phyloP scores from a whole-genome alignment of 306 rosid species.

The Vigna nakashimae region DNA sequence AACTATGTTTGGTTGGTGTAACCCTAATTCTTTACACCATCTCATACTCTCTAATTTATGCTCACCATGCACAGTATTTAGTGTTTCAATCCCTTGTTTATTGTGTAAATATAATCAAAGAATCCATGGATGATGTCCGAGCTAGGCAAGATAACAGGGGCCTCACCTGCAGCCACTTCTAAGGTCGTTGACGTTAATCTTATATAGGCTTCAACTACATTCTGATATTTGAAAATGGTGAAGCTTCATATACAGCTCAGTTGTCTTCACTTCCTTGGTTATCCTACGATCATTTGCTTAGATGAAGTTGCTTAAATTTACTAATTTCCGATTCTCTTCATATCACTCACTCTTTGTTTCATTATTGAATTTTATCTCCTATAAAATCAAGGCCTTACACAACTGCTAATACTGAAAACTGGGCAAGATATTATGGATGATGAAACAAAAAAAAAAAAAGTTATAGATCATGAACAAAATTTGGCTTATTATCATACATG shows the following conservation, averaged over 20 bases:
- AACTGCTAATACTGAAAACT: not conserved
- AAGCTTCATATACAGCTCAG: conserved; percentile 43
- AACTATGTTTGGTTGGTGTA: conserved; percentile 23
- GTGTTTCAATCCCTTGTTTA: conserved; percentile 52
- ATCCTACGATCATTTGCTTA: conserved; percentile 31
- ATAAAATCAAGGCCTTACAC: not conserved
- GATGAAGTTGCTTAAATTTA: not conserved
- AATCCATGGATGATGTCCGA: conserved; percentile 43
- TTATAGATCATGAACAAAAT: not conserved
- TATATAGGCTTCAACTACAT: conserved; percentile 53
- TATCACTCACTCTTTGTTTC: not conserved
- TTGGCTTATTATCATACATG: no score
- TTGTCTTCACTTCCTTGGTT: conserved; percentile 27
- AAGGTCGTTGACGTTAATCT: conserved; percentile 50
- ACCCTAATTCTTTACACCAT: conserved; percentile 28
- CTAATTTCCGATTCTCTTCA: not conserved
- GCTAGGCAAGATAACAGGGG: conserved; percentile 46
- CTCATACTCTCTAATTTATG: conserved; percentile 49
- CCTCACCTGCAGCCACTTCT: conserved; percentile 36
- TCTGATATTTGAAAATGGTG: conserved; percentile 50
- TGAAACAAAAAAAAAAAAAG: no score
- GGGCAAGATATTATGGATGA: no score
- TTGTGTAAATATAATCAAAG: conserved; percentile 61
- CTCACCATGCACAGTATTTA: conserved; percentile 51
- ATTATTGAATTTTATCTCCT: not conserved